Base-by-base conservation (phyloP, 768 basidiomycete genomes). In the Albatrellus ellisii region DNA sequence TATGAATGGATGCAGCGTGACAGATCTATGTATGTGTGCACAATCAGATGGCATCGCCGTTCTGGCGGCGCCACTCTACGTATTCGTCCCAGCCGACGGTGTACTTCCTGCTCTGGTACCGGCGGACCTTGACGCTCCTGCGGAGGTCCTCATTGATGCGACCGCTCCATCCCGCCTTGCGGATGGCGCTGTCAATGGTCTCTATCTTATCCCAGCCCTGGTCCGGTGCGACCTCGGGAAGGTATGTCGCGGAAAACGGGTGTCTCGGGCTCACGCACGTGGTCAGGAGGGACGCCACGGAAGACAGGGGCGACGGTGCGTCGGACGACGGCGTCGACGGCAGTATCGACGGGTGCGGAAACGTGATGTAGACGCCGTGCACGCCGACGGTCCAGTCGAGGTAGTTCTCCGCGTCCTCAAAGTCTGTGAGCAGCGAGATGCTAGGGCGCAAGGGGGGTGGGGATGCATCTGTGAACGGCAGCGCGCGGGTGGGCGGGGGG, bases 171-270 rank as follows among this genome's bases (percentile, higher is more conserved):
- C 91, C 95, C 3, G 92, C 87, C 62, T 99, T 99, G 48, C 76
- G 73, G 49, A 98, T 89, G 22, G 91, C 89, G 52, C 80, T 89
- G 52, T 92, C 80, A 28, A 99, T 63, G 6, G 94, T 81, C 59
- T 95, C 85, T 44, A 81, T 65, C 70, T 83, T 84, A 47, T 79
- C 75, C 95, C 95, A 99, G 6, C 88, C 91, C 60, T 98, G 94
- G 27, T 89, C 87, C 0, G 80, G 73, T 32, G 87, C 82, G 45
- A 99, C 84, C 42, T 97, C 80, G 4, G 95, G 95, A 9, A 99
- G 71, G 62, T 92, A 99, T 0, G 88, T 91, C 6, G 92, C 91
- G 9, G 77, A 72, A 52, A 92, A 78, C 1, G 70, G 65, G 48
- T 73, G 74, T 55, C 66, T 76, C 14, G 49, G 14, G 9, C 14